A percentile compares a stretch with the other conserved stretches of the same genome.
Conservation (phyloP, 1,284 basidiomycete species). For the Puccinia horiana region DNA sequence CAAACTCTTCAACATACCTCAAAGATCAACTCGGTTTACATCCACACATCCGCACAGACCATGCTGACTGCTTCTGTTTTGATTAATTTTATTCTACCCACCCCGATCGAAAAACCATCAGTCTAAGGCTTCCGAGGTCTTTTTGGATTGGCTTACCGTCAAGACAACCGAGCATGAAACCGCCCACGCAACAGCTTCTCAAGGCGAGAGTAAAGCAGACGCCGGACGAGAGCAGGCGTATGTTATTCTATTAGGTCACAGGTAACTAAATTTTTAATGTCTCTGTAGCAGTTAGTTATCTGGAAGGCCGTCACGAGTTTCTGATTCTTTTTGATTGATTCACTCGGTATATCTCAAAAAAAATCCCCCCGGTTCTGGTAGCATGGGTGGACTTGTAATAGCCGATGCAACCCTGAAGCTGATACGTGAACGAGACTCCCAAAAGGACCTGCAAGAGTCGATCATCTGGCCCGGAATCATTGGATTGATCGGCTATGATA, state of each 20-base stretch:
- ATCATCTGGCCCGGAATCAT: conserved; percentile 47
- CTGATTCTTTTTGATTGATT: neutral
- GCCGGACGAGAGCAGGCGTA: conserved; percentile 17
- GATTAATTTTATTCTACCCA: neutral
- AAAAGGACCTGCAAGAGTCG: conserved; percentile 16
- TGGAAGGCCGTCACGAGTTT: neutral
- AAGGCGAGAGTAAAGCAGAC: conserved; percentile 2
- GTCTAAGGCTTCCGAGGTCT: conserved; percentile 37
- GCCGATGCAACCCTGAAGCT: conserved; percentile 44
- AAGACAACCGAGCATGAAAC: conserved; percentile 41
- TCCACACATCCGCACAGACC: neutral
- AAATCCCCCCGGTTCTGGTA: neutral
- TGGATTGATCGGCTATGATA: conserved; percentile 46
- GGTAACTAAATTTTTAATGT: conserved; percentile 2
- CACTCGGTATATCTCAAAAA: neutral
- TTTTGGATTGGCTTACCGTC: conserved; percentile 47
- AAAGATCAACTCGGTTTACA: neutral
- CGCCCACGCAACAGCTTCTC: neutral
- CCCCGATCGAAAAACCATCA: neutral
- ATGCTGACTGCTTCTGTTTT: neutral
- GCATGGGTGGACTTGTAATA: conserved; percentile 44
- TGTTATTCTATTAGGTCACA: conserved; percentile 34
- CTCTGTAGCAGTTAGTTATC: neutral
- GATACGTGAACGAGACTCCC: conserved; percentile 25
- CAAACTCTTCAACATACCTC: neutral